Base-by-base conservation (phyloP, 371 early-diverging fungal species). In the Dinochytrium kinnereticum region DNA sequence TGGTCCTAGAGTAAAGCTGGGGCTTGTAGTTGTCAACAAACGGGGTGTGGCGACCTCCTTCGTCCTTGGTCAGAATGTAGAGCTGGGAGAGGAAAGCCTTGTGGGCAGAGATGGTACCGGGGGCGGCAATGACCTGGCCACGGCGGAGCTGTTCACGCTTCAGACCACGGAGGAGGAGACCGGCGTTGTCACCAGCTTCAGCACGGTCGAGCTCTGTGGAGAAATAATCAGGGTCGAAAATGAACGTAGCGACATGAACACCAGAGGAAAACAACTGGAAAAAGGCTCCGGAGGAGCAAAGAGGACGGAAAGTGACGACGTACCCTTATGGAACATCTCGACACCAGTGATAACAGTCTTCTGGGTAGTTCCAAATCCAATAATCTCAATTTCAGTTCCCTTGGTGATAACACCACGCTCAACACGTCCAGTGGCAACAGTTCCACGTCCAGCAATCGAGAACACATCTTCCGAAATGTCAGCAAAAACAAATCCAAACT, bases 371-470 rank as follows among this genome's bases (percentile, higher is more conserved):
- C 97, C 97, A 84, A 91, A 93, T 71, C 99, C 99, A 72, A 98
- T 93, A 84, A 99, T 90, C 85, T 97, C 98, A 59, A 99, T 91
- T 87, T 97, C 96, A 73, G 89, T 87, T 80, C 97, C 97, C 91
- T 97, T 98, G 76, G 80, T 88, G 81, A 98, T 89, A 68, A 88
- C 87, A 71, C 99, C 99, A 81, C 97, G 93, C 84, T 98, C 98
- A 38, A 99, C 98, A 83, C 98, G 90, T 69, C 99, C 99, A 51
- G 99, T 98, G 69, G 91, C 93, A 28, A 99, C 99, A 51, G 96
- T 98, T 80, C 99, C 99, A 85, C 98, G 96, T 73, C 99, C 99
- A 80, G 97, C 92, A 81, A 99, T 99, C 33, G 96, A 96, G 88
- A 95, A 98, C 44, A 98, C 94, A 81, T 97, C 94, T 86, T n/a